Percentiles rank a stretch among this genome's conserved stretches.
phyloP scores from a whole-genome alignment of 1,284 basidiomycete genomes.

The Ganoderma resinaceum region DNA sequence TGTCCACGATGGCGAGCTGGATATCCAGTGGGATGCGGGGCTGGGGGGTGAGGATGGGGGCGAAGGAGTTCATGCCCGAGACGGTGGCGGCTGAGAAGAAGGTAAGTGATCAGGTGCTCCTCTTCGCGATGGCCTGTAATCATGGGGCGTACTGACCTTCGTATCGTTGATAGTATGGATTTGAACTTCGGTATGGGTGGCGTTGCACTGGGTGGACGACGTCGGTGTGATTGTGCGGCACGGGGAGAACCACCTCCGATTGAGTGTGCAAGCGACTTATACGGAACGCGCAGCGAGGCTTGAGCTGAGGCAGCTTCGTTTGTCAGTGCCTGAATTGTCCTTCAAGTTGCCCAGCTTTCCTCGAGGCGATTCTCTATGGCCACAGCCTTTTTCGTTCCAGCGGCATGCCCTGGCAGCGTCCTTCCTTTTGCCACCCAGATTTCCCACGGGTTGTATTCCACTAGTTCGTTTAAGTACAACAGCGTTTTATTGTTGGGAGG shows the following conservation, averaged over 20 bases:
- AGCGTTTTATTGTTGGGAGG: no score
- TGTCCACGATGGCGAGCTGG: not conserved
- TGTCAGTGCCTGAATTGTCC: not conserved
- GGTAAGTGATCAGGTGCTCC: not conserved
- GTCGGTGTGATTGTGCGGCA: no score
- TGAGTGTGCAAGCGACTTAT: not conserved
- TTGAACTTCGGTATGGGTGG: no score
- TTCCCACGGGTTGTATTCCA: not conserved
- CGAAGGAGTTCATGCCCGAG: not conserved
- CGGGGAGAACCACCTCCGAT: not conserved
- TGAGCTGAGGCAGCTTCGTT: not conserved
- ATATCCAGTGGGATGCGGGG: not conserved
- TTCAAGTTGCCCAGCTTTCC: not conserved
- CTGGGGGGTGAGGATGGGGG: not conserved
- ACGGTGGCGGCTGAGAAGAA: not conserved
- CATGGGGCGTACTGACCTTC: not conserved
- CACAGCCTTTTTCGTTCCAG: not conserved
- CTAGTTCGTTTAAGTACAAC: no score
- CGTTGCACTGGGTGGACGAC: no score
- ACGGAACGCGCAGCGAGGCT: not conserved
- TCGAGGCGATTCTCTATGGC: not conserved
- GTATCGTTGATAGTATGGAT: not conserved
- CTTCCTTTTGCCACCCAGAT: not conserved
- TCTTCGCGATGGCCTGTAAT: not conserved
- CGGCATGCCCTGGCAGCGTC: not conserved